Base-by-base conservation (phyloP, 306 rosid genomes). In the Crataegus laevigata region DNA sequence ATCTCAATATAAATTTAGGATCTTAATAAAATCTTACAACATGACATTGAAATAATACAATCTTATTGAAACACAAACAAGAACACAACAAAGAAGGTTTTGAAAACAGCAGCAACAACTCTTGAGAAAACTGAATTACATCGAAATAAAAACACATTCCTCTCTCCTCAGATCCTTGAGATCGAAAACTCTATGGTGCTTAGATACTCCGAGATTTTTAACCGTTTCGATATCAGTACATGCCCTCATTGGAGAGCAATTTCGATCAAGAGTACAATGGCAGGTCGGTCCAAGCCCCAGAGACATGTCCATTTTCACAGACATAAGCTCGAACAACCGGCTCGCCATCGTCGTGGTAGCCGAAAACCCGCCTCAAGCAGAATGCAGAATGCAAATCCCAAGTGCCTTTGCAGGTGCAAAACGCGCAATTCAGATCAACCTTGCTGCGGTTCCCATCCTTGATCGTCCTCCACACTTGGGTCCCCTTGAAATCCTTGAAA, bases 251-350 rank as follows among this genome's bases (percentile, higher is more conserved):
- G 9, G 43, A 40, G 43, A 40, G 58, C 63, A 58, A 60, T 13
- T 9, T 8, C 34, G n/a, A 50, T 79, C 43, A 93, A 60, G 92
- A 60, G 80, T 82, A 92, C 81, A 92, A 76, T 21, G 99, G 99
- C 55, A 86, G 65, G 80, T 96, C 96, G 1, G 99, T 96, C 99
- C 99, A 96, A 1, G 99, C 98, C 5, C 99, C 99, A 14, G 99
- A 90, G 54, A 96, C 99, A 77, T 96, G 99, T 0, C 99, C 99
- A 73, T 90, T 92, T 43, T 90, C 96, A 30, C 99, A 96, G 58
- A 96, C 99, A 76, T 80, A 96, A 74, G 99, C 99, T 17, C 97
- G 79, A 29, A 96, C 99, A 13, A 92, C 91, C 10, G 99, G 99
- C 47, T 96, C 98, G 0, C 99, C 99, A 65, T 96, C 99, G 6